Percentiles rank a stretch among this genome's conserved stretches.
These are phyloP conservation scores for Xerocomus minutiporus DNA, from an alignment of 1,284 basidiomycete genomes.

Conservation along the genomic window DNA sequence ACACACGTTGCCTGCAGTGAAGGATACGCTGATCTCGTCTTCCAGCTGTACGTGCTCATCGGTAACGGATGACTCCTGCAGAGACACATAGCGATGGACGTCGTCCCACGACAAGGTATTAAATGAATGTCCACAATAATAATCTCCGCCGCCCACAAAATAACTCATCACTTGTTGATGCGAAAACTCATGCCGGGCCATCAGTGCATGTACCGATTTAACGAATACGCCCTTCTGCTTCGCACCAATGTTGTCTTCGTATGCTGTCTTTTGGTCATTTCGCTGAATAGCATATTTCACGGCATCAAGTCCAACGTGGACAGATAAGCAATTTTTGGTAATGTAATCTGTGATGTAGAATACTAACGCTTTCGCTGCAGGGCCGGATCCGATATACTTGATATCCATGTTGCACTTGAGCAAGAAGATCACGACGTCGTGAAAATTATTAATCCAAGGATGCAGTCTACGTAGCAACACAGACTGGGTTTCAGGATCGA, in stretches of 20 bases:
- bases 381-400: background rate
- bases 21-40: background rate
- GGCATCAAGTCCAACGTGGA: background rate
- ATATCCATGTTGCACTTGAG: background rate
- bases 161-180: background rate
- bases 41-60: no score
- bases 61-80: no score
- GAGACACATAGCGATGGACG: background rate
- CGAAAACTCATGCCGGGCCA: background rate
- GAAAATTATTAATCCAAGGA: background rate
- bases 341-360: background rate
- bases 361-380: background rate
- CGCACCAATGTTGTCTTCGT: no score
- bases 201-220: background rate
- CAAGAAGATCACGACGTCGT: background rate
- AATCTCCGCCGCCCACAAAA: background rate
- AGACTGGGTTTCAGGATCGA: background rate
- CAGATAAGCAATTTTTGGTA: background rate
- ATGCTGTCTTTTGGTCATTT: background rate
- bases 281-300: background rate
- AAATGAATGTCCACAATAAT: background rate
- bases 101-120: background rate
- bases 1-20: background rate
- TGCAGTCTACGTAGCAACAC: background rate
- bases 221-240: background rate